Conservation (phyloP, 1,139 yeast genomes). For the Tardiomyces digboiensis region DNA sequence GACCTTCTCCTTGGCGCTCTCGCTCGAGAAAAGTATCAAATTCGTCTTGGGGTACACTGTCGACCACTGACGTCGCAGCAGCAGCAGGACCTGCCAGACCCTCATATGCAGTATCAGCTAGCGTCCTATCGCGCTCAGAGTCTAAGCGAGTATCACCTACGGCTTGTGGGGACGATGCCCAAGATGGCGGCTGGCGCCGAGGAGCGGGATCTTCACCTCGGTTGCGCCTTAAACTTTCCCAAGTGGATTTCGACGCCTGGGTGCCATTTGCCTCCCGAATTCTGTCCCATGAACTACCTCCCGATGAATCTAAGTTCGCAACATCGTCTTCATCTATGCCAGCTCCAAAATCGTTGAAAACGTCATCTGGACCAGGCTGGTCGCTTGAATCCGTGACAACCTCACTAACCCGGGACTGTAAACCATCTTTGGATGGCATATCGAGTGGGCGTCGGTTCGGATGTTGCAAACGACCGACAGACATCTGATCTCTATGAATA, state of each 20-base stretch:
- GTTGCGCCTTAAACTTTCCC: not conserved
- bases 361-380: too few species aligned
- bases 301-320: not conserved
- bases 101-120: not conserved
- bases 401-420: too few species aligned
- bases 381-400: too few species aligned
- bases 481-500: slow-evolving; percentile 4
- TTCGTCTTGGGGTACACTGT: not conserved
- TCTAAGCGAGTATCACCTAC: not conserved
- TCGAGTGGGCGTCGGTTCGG: not conserved
- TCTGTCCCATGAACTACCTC: not conserved
- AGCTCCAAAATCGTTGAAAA: not conserved
- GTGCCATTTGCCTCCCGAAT: not conserved
- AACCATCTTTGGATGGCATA: not conserved
- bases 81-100: not conserved
- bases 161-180: not conserved
- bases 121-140: not conserved
- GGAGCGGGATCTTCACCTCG: not conserved
- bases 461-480: not conserved
- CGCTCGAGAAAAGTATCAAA: slow-evolving; percentile 14
- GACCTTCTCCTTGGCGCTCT: slow-evolving; percentile 19
- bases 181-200: too few species aligned
- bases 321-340: not conserved
- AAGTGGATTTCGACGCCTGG: not conserved
- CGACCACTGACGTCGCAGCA: not conserved